Evolutionary conservation across 495 filamentous ascomycete genomes (phyloP).

Genomic region (Tuber magnatum): DNA sequence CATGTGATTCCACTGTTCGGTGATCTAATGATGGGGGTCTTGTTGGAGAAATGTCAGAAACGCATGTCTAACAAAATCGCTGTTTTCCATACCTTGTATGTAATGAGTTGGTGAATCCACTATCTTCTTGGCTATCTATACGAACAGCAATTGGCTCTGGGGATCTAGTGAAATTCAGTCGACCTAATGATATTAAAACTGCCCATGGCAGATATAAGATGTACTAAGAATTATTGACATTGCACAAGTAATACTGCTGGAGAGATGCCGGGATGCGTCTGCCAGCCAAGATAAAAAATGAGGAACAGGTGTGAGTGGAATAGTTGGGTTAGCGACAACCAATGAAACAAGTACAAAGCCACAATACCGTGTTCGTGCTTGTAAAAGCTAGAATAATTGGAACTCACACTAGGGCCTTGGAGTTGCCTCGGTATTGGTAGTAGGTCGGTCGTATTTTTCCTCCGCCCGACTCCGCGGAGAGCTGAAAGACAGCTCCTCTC

Average conservation of each 20-base stretch:
- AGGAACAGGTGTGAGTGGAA: too few relatives aligned
- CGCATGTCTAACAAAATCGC: neutral
- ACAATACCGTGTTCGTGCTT: too few relatives aligned
- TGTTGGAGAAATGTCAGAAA: neutral
- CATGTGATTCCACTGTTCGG: conserved; percentile 54
- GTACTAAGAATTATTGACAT: neutral
- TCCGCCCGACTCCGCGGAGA: too few relatives aligned
- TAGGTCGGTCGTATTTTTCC: too few relatives aligned
- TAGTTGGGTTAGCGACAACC: neutral
- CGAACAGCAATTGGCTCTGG: neutral
- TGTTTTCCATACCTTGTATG: neutral
- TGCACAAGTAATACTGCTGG: neutral
- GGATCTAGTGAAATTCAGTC: neutral
- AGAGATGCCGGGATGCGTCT: neutral
- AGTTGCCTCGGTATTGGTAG: too few relatives aligned
- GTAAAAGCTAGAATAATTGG: too few relatives aligned
- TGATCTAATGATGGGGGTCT: neutral
- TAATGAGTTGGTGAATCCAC: neutral
- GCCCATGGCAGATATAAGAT: neutral
- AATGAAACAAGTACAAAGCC: too few relatives aligned
- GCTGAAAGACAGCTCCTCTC: too few relatives aligned
- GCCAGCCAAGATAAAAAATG: neutral
- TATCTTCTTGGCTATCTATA: neutral
- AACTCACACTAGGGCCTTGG: too few relatives aligned
- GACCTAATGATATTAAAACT: neutral